Base-by-base conservation (phyloP, 495 filamentous ascomycete species). In the Talaromyces nanjingensis region DNA sequence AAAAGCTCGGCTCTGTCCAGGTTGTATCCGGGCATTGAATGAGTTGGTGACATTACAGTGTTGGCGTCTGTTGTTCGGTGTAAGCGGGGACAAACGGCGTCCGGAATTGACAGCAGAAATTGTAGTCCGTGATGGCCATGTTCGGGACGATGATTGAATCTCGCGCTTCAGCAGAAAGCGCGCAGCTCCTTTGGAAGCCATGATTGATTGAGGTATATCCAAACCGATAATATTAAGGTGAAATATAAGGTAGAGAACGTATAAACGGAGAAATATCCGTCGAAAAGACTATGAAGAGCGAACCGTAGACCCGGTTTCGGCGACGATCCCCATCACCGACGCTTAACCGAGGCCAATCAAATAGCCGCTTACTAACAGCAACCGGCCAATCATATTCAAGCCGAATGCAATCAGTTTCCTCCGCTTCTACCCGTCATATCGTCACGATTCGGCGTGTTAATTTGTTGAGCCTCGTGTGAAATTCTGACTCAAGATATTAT, bases 101-200 rank as follows among this genome's bases (percentile, higher is more conserved):
- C 63, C 37, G 52, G 72, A 55, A 52, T 63, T 67, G 33, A 71
- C 62, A 34, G 71, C 34, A 62, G 69, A 68, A 27, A 76, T 31
- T 53, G 75, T 71, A 37, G 20, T 22, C 56, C 56, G 56, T 59
- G 73, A 65, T 57, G 70, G 63, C 45, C 73, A 64, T 39, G 74
- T 63, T 34, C 71, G 72, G 18, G 70, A 60, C 27, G 74, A 68
- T 37, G 67, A 63, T 33, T 71, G 78, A 49, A 76, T 52, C 68
- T 78, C 76, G 58, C 75, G 76, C 73, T 76, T 79, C 73, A 81
- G 57, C 61, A 79, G 72, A 71, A 76, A 75, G 70, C 77, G 62
- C 39, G 77, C 71, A 58, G 74, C 72, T 63, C 71, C 65, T 72
- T 72, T 79, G 11, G 78, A 77, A 62, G 76, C 76, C 78, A 81